Percentiles rank a stretch among this genome's conserved stretches.
These are phyloP conservation scores for Lolium perenne DNA, from an alignment of 176 grass and related monocot species.

Conservation along the genomic window DNA sequence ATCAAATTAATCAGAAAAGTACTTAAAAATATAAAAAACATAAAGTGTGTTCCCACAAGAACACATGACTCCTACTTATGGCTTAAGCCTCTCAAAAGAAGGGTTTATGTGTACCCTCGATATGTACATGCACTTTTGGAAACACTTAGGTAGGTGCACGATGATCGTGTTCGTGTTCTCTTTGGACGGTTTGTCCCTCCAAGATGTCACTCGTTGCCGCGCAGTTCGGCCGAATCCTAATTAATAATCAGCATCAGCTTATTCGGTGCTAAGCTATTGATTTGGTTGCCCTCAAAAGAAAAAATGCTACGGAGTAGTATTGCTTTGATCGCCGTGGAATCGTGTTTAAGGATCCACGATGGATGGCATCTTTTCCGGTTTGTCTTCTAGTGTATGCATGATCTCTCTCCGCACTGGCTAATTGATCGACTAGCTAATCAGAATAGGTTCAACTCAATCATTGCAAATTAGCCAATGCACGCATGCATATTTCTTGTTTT, in stretches of 20 bases:
- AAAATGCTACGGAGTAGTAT: too few relatives aligned
- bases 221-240: constrained; percentile 44
- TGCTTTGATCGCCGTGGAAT: constrained; percentile 4
- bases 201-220: constrained; percentile 34
- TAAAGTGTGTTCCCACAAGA: neutral
- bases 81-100: neutral
- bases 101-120: neutral
- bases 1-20: too few relatives aligned
- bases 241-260: neutral
- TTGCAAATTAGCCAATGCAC: constrained; percentile 20
- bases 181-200: constrained; percentile 55
- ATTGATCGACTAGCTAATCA: constrained; percentile 18
- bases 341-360: constrained; percentile 32
- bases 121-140: neutral
- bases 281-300: neutral
- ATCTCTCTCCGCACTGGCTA: constrained; percentile 44
- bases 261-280: neutral
- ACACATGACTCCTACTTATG: neutral
- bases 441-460: constrained; percentile 26
- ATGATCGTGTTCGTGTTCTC: constrained; percentile 45
- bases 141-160: constrained; percentile 21
- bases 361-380: constrained; percentile 33
- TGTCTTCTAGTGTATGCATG: constrained; percentile 25
- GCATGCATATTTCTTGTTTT: neutral
- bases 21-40: neutral